A percentile compares a stretch with the other conserved stretches of the same genome.
Conservation (phyloP, 2,329 filamentous ascomycete species). For the Alternaria incomplexa region DNA sequence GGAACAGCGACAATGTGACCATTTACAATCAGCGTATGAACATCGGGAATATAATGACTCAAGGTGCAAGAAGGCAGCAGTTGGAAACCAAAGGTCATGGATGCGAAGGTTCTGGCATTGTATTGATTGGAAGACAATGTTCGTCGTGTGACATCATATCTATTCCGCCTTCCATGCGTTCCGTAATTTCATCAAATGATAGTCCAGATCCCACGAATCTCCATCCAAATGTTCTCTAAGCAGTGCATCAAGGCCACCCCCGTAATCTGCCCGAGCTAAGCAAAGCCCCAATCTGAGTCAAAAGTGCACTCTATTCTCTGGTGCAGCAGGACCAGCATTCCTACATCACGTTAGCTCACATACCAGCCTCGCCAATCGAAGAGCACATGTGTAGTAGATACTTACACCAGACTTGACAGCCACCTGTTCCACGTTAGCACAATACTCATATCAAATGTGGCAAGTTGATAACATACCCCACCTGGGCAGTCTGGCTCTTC, state of each 20-base stretch:
- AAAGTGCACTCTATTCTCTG: background rate
- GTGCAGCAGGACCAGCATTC: background rate
- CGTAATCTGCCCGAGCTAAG: background rate
- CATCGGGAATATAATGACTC: background rate
- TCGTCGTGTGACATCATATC: background rate
- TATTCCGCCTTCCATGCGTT: background rate
- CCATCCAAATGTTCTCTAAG: background rate
- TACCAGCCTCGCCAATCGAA: background rate
- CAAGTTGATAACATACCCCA: background rate
- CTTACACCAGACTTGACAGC: background rate
- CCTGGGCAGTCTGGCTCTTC: background rate
- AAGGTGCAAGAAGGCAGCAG: background rate
- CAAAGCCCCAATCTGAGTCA: background rate
- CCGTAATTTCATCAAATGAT: background rate
- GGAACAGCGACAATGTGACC: fast-evolving
- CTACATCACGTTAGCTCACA: background rate
- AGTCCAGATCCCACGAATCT: background rate
- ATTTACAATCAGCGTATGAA: background rate
- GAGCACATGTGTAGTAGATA: background rate
- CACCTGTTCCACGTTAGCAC: background rate
- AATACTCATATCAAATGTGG: background rate
- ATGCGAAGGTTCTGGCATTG: background rate
- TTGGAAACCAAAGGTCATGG: background rate
- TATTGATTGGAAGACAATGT: background rate
- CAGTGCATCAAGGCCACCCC: background rate